Base-by-base conservation (phyloP, 2,329 filamentous ascomycete species). In the Fusarium sp. region DNA sequence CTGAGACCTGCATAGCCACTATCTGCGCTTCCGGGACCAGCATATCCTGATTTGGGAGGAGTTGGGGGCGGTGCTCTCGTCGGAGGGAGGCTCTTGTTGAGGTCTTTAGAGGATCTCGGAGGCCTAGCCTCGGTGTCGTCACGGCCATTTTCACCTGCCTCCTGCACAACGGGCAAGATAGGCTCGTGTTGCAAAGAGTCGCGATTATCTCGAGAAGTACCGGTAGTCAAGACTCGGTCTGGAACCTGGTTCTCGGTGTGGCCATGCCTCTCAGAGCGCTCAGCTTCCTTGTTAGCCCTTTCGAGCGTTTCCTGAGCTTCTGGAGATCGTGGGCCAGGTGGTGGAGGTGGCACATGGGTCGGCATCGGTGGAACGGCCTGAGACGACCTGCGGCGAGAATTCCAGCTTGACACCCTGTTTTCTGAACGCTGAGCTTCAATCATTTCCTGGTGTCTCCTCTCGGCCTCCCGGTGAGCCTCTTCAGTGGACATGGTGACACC, bases 401-500 rank as follows among this genome's bases (percentile, higher is more conserved):
- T 79, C 80, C 81, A 84, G 72, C 79, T 81, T 13, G 80, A 78
- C 29, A 80, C 76, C 12, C 81, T 77, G 52, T 84, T 79, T 42
- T 78, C 76, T 15, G 80, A 79, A 38, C 78, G 80, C 39, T 80
- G 75, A 5, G 78, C 78, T 46, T 79, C 79, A 65, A 75, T 87
- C 49, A 88, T 89, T 76, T 91, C 91, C 62, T 88, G 88, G 73
- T 91, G 90, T 72, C 89, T 87, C 45, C 86, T 84, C 50, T 81
- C 81, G 4, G 83, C 80, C 75, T 95, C 91, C n/a, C 92, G 87
- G 46, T 90, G 89, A 18, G 92, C 94, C 79, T 96, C 93, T 83
- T 98, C 95, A 18, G 89, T 88, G 4, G 94, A 96, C 90, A 95
- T 97, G 25, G 96, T 98, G 72, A 97, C 92, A 41, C 92, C 92